Evolutionary conservation across 2,329 filamentous ascomycete genomes (phyloP).

Genomic region (Cordyceps fumosorosea): DNA sequence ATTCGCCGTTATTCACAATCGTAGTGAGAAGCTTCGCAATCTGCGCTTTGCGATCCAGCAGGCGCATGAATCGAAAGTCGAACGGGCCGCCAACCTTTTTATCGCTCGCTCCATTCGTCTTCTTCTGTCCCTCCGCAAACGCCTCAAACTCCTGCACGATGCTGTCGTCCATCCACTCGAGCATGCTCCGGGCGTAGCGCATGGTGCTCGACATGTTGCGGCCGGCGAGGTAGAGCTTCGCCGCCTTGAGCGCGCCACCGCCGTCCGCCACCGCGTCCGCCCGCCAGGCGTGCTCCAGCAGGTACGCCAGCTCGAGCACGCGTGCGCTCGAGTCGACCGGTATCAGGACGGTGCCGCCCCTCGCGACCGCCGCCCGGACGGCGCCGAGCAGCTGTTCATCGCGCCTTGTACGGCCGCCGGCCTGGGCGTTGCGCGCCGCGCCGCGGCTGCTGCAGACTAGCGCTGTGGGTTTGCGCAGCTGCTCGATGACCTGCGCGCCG

Average conservation of each 20-base stretch:
- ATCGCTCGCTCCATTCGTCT: constrained; percentile 38
- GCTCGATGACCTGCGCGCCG: constrained; percentile 86
- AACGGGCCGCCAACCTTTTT: constrained; percentile 67
- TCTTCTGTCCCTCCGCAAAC: constrained; percentile 47
- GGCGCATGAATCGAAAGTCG: constrained; percentile 77
- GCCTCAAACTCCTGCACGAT: constrained; percentile 90
- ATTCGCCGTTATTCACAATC: constrained; percentile 32
- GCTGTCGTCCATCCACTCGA: constrained; percentile 98
- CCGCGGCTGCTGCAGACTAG: constrained; percentile 87
- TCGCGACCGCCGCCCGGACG: constrained; percentile 68
- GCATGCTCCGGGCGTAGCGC: constrained; percentile 86
- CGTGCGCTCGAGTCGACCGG: constrained; percentile 94
- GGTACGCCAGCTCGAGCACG: constrained; percentile 83
- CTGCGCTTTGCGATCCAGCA: constrained; percentile 76
- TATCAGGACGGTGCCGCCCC: constrained; percentile 86
- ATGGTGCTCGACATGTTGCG: constrained; percentile 83
- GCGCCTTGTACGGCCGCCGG: constrained; percentile 69
- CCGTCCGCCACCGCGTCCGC: constrained; percentile 50
- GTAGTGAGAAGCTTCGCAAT: constrained; percentile 61
- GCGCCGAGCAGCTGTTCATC: constrained; percentile 82
- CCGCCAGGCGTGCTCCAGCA: constrained; percentile 89
- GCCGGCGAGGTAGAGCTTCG: constrained; percentile 74
- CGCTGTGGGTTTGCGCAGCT: constrained; percentile 86
- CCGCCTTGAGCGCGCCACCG: constrained; percentile 43
- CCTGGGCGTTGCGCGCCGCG: constrained; percentile 61